Percentiles rank a stretch among this genome's conserved stretches.
phyloP scores from a whole-genome alignment of 140 eudicot genomes.

The Erigeron philadelphicus region DNA sequence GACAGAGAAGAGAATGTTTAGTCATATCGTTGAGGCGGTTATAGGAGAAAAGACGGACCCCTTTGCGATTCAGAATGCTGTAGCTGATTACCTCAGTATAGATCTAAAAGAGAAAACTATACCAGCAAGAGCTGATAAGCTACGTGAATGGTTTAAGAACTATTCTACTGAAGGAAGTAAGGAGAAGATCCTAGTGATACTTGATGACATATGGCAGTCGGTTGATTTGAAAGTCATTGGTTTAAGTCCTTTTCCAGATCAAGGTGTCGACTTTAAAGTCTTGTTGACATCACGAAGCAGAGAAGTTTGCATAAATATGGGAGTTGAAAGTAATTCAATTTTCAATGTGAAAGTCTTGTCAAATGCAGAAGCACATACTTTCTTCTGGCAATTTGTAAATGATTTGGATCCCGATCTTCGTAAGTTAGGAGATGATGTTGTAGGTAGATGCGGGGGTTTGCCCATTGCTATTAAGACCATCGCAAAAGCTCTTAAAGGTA shows the following conservation, averaged over 20 bases:
- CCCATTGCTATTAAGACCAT: slow-evolving; percentile 4
- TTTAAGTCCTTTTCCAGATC: neutral
- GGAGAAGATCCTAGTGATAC: slow-evolving; percentile 13
- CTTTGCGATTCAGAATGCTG: neutral
- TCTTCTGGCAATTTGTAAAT: neutral
- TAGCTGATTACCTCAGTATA: neutral
- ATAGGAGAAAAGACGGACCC: neutral
- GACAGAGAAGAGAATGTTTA: neutral
- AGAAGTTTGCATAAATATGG: neutral
- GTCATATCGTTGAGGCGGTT: neutral
- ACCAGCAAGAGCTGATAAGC: neutral
- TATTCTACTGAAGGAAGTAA: neutral
- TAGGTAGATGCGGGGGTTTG: neutral
- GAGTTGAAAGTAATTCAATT: neutral
- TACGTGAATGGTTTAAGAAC: neutral
- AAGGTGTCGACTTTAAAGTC: neutral
- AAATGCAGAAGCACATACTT: neutral
- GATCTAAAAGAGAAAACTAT: neutral
- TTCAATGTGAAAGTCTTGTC: neutral
- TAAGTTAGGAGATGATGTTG: slow-evolving; percentile 1
- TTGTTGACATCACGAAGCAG: neutral
- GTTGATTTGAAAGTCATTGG: neutral
- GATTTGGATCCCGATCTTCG: neutral
- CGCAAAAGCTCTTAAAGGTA: neutral
- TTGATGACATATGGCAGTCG: slow-evolving; percentile 24